Base-by-base conservation (phyloP, 2,329 filamentous ascomycete genomes). In the Aschersonia sp. region DNA sequence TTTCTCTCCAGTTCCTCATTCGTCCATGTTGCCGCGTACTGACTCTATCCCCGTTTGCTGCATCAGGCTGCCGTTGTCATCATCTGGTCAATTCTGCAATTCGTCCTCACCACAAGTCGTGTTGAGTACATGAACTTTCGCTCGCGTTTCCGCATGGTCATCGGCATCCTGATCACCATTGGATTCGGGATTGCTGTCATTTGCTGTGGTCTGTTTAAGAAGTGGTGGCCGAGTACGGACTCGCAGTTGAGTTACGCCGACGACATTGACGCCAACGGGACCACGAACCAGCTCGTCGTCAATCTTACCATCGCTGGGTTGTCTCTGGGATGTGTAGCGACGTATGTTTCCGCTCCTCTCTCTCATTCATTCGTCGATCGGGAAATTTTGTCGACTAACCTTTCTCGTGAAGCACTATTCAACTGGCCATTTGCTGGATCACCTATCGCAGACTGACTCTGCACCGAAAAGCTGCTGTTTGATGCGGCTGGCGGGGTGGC, bases 101-200 rank as follows among this genome's bases (percentile, higher is more conserved):
- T 48, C 10, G 38, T 30, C 29, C 35, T 48, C 40, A 47, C 48
- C 31, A 28, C 32, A 4, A 40, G 45, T 5, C 40, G 41, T 12
- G 45, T 46, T 30, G 48, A 50, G 44, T 48, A 48, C 46, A 45
- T 50, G 40, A 50, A 50, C 48, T 48, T 50, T 44, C 48, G 46
- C 20, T 50, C 48, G 28, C 48, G 44, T 32, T 47, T 50, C 28
- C 40, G 48, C 31, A 50, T 50, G 48, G 41, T 45, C 12, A 48
- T 50, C 30, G 46, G 48, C 32, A 31, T 46, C 29, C n/a, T 50
- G 29, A 48, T 50, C 43, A 48, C 46, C 5, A 44, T 50, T 32
- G 48, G 48, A 3, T 50, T 40, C n/a, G 48, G 29, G 43, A 41
- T 48, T 5, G 43, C 47, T n/a, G 47, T 45, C 5, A 30, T 48